These are phyloP conservation scores for Plasmodium inui DNA, from an alignment of 169 alveolate genomes.

Conservation along the genomic window DNA sequence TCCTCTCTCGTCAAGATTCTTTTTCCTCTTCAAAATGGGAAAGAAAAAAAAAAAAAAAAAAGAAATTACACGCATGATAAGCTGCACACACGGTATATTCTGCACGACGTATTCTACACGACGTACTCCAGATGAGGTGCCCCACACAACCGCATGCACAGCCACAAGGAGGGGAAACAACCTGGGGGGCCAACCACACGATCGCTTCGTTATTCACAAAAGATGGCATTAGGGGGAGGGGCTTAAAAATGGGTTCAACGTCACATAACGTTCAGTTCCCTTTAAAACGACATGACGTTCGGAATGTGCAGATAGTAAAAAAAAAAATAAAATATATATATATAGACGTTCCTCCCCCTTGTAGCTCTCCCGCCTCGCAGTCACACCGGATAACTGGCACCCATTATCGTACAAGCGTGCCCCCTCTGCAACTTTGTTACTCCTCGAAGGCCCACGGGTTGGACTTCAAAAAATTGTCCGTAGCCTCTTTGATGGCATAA, in stretches of 20 bases:
- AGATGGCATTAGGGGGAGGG: background rate
- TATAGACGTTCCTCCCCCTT: background rate
- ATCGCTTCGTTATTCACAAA: background rate
- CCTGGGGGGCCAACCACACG: background rate
- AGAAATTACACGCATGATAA: background rate
- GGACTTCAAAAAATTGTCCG: constrained; percentile 82
- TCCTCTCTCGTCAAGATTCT: background rate
- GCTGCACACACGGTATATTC: background rate
- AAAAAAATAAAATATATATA: too few species aligned
- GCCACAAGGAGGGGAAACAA: background rate
- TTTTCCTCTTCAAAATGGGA: background rate
- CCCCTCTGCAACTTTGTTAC: background rate
- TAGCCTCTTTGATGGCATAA: constrained; percentile 88
- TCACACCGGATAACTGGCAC: background rate
- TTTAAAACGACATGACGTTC: background rate
- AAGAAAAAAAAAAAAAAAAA: background rate
- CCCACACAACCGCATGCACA: background rate
- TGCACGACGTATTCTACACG: background rate
- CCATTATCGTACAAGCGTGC: background rate
- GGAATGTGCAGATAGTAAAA: background rate
- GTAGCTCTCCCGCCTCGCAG: background rate
- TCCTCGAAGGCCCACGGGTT: constrained; percentile 77
- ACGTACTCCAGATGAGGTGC: too few species aligned
- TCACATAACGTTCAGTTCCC: background rate
- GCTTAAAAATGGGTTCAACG: background rate